phyloP scores from a whole-genome alignment of 2,329 filamentous ascomycete genomes.

The Pestalotiopsis sp. region DNA sequence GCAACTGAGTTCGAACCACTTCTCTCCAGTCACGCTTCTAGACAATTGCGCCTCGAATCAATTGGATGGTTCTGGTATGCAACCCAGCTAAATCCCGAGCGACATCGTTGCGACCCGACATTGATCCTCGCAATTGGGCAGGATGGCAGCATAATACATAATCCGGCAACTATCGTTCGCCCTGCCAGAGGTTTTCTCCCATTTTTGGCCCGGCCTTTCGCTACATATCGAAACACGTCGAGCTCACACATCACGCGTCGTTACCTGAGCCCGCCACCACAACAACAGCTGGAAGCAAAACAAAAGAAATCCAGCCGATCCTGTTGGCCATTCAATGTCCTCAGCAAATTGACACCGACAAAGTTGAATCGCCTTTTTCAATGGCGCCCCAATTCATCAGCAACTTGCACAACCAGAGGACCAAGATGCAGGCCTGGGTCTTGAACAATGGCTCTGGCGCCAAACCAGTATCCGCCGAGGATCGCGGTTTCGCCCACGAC shows the following conservation, averaged over 20 bases:
- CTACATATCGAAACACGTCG: conserved; percentile 21
- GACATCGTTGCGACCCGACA: conserved; percentile 30
- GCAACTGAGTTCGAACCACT: neutral
- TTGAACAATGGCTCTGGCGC: conserved; percentile 27
- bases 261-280: neutral
- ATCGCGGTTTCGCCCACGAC: conserved; percentile 21
- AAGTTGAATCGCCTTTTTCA: conserved; percentile 16
- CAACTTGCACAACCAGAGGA: conserved; percentile 27
- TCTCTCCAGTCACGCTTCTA: conserved; percentile 13
- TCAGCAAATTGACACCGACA: conserved; percentile 10
- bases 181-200: conserved; percentile 15
- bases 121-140: conserved; percentile 28
- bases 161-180: conserved; percentile 23
- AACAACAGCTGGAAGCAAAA: neutral
- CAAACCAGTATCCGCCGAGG: conserved; percentile 21
- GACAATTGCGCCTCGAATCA: conserved; percentile 13
- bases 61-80: conserved; percentile 24
- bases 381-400: conserved; percentile 30
- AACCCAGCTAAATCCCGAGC: conserved; percentile 16
- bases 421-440: conserved; percentile 36
- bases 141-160: conserved; percentile 31
- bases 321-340: neutral
- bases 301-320: neutral
- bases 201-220: conserved; percentile 17
- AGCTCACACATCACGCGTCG: conserved; percentile 14